Conservation (phyloP, 495 filamentous ascomycete species). For the Durotheca rogersii region DNA sequence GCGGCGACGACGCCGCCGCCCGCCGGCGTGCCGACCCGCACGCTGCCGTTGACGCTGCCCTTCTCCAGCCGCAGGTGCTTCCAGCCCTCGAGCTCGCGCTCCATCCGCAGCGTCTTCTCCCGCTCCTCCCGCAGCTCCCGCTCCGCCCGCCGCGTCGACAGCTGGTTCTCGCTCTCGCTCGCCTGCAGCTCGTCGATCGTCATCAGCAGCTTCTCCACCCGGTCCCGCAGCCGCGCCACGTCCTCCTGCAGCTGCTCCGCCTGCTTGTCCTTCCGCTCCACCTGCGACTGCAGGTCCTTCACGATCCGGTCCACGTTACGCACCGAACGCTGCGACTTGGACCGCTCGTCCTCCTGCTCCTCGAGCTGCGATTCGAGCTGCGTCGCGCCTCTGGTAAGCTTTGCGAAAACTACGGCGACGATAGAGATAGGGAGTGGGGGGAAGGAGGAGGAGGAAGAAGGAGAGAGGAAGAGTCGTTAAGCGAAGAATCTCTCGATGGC, state of each 20-base stretch:
- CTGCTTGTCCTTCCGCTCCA: conserved; percentile 87
- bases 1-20: too few relatives aligned
- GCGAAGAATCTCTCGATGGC: conserved; percentile 7
- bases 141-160: conserved; percentile 79
- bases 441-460: conserved; percentile 23
- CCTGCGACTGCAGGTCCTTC: conserved; percentile 87
- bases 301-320: conserved; percentile 95
- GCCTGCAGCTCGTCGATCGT: conserved; percentile 93
- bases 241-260: conserved; percentile 79
- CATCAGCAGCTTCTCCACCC: conserved; percentile 80
- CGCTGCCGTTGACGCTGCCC: conserved; percentile 37
- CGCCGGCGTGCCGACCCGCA: conserved; percentile 39
- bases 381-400: too few relatives aligned
- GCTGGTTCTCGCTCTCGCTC: conserved; percentile 74
- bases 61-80: conserved; percentile 71
- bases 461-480: conserved; percentile 20
- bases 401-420: too few relatives aligned
- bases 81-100: conserved; percentile 86
- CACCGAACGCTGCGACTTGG: conserved; percentile 76
- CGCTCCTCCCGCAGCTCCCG: conserved; percentile 86
- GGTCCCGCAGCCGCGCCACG: conserved; percentile 78
- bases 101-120: conserved; percentile 77
- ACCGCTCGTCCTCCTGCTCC: conserved; percentile 72
- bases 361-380: conserved; percentile 94
- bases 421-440: too few relatives aligned